phyloP scores from a whole-genome alignment of 1,284 basidiomycete genomes.

The Takashimella tepidaria region DNA sequence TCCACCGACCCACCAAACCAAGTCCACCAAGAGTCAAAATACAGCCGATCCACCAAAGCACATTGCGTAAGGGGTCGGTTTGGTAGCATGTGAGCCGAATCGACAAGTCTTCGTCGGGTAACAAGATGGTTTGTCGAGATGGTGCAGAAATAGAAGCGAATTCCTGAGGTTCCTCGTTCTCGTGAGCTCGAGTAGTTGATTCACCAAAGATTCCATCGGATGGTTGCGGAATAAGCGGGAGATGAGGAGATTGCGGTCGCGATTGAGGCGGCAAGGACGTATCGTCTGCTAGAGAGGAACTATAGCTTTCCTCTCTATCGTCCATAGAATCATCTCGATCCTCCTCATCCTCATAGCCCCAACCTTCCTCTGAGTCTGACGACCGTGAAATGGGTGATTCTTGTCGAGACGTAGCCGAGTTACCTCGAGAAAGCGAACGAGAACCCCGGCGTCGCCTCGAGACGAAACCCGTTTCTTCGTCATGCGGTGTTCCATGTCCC shows the following conservation, averaged over 20 bases:
- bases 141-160: constrained; percentile 34
- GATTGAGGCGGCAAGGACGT: constrained; percentile 47
- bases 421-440: constrained; percentile 12
- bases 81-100: constrained; percentile 89
- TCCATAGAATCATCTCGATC: constrained; percentile 33
- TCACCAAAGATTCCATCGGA: constrained; percentile 47
- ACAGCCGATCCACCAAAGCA: constrained; percentile 69
- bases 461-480: constrained; percentile 10
- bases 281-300: constrained; percentile 47
- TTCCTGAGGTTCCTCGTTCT: constrained; percentile 32
- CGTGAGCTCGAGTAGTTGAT: constrained; percentile 11
- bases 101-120: constrained; percentile 85
- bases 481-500: constrained; percentile 8
- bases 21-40: constrained; percentile 69
- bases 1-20: constrained; percentile 85
- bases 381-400: constrained; percentile 21
- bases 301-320: constrained; percentile 38
- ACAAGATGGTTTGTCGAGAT: constrained; percentile 71
- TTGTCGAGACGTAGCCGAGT: constrained; percentile 15
- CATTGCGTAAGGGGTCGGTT: constrained; percentile 59
- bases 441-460: constrained; percentile 15
- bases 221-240: constrained; percentile 39
- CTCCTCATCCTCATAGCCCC: constrained; percentile 43
- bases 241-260: constrained; percentile 38
- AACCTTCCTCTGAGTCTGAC: constrained; percentile 32